A percentile compares a stretch with the other conserved stretches of the same genome.
Conservation (phyloP, 495 filamentous ascomycete genomes). For the Penicillium manginii region DNA sequence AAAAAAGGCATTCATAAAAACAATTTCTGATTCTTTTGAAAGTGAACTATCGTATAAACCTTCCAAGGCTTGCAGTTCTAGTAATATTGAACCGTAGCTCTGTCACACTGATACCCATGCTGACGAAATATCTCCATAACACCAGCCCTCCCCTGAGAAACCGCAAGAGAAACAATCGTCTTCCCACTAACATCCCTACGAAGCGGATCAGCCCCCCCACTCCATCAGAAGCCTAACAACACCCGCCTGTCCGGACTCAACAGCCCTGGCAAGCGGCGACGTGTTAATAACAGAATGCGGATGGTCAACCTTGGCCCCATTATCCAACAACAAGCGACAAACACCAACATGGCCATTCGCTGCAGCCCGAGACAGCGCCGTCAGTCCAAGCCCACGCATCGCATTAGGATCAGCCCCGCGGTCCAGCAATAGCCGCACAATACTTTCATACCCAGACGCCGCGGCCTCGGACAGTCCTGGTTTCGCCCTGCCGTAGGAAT, state of each 20-base stretch:
- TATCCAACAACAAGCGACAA: conserved; percentile 41
- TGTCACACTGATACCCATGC: conserved; percentile 7
- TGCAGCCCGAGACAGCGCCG: conserved; percentile 47
- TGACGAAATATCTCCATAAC: conserved; percentile 10
- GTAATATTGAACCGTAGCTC: background rate
- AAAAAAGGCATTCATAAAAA: background rate
- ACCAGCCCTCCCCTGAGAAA: background rate
- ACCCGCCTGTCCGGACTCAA: conserved; percentile 5
- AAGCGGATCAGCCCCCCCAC: conserved; percentile 18
- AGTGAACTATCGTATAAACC: too few relatives aligned
- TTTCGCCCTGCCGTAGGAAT: conserved; percentile 10
- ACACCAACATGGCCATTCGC: conserved; percentile 39
- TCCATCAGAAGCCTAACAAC: conserved; percentile 20
- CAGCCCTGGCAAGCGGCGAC: conserved; percentile 23
- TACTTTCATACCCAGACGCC: conserved; percentile 32
- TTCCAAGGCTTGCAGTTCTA: too few relatives aligned
- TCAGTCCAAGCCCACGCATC: conserved; percentile 33
- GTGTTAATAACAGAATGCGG: background rate
- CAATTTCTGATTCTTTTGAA: background rate
- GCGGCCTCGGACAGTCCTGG: conserved; percentile 34
- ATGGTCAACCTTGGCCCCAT: conserved; percentile 37
- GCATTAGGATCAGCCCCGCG: conserved; percentile 46
- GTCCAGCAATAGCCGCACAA: conserved; percentile 44
- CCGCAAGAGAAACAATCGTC: conserved; percentile 8
- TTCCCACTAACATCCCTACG: conserved; percentile 7